Base-by-base conservation (phyloP, 768 basidiomycete genomes). In the Amanita inopinata region DNA sequence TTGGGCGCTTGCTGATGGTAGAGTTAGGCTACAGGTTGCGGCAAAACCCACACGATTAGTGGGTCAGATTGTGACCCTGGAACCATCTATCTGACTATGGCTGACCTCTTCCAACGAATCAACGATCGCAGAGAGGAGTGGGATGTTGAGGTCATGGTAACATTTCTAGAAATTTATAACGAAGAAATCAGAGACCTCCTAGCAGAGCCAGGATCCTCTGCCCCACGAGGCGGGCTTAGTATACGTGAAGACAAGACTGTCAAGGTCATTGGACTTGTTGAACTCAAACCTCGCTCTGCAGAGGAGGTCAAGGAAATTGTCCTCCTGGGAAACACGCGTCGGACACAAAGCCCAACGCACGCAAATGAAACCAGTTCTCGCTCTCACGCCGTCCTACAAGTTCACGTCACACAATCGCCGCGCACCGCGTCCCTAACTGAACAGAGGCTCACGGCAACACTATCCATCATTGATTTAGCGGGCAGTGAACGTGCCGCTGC, bases 11-110 rank as follows among this genome's bases (percentile, higher is more conserved):
- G 50, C 20, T 44, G 23, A 41, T 12, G n/a, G 12, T n/a, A 15
- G 10, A 35, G 49, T 14, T 55, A 98, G 96, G 96, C 96, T 17
- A 98, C 96, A n/a, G 96, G 96, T n/a, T 98, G 96, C 59, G 96
- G 96, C 50, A 99, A 99, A 64, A 99, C 96, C 3, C 93, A 98
- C 62, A 99, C 96, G 14, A 97, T 99, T 60, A 96, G 91, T 53
- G 94, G 94, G 45, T 83, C 86, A 27, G 82, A 84, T 33, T 57
- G 60, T 15, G 85, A 94, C 58, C 90, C 89, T 12, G 96, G 96
- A 22, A 80, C 96, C 53, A 96, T 98, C 59, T 92, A 98, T 62
- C 73, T 90, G 46, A 91, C 92, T 14, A 98, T 97, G 93, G 80
- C 88, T 33, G 94, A 97, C 62, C 78, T 99, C 49, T 99, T 98